Evolutionary conservation across 2,329 filamentous ascomycete species (phyloP), one percentile per base, ranked within the genome.

Genomic region (Lachnellula cervina): DNA sequence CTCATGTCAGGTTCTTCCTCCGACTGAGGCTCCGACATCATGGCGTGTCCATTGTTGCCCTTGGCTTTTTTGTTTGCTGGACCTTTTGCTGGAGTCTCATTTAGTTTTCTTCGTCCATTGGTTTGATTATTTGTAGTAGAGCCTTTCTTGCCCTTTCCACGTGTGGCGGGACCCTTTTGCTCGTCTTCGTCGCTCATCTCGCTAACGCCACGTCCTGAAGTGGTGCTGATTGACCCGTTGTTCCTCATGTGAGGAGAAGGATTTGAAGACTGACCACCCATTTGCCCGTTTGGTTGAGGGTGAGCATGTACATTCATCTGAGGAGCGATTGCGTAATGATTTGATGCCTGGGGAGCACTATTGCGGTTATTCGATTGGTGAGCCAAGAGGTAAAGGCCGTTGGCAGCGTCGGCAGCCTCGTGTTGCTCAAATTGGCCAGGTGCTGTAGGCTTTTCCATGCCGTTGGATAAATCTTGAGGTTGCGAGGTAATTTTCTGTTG

Each of bases 321-420:
- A 14, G 62, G 62, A 21, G 66, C 65, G 54, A 65, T 60, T 16
- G 63, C 45, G 54, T 69, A 67, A 35, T 64, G 62, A 51, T 63
- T 65, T n/a, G 66, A 51, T 23, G 55, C 75, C 71, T 32, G 28
- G 4, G 28, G 60, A 76, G 83, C 58, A 70, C 79, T 78, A 76
- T 85, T 73, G 69, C 78, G 79, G 37, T 78, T 73, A 61, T 86
- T 80, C 25, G 85, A 84, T 67, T 90, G 86, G 1, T 13, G 28
- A 32, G 94, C 92, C 56, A 99, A 79, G 81, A 97, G 87, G 66
- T 90, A 95, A 0, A 99, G 79, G 32, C 94, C 92, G 70, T 97
- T 97, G 51, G 93, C 94, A 44, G 93, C 94, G 74, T 96, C 93
- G 66, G 93, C 96, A 52, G 84, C 84, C 68, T 96, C 93, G 72